These are phyloP conservation scores for Neonectria coccinea DNA, from an alignment of 2,329 filamentous ascomycete species.

Conservation along the genomic window DNA sequence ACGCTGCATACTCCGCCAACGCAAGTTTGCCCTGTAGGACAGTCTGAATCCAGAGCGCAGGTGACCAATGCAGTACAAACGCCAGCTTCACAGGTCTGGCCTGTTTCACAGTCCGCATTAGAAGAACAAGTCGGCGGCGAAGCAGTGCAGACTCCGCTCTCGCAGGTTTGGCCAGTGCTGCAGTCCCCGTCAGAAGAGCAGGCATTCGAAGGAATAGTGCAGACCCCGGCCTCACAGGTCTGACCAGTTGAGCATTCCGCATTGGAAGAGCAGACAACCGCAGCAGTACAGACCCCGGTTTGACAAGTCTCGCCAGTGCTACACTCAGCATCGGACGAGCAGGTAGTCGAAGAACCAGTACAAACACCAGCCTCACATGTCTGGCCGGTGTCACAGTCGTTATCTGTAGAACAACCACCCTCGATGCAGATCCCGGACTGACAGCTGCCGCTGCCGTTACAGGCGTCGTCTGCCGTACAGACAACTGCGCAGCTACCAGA, in stretches of 20 bases:
- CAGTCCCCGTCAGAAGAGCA: conserved; percentile 1
- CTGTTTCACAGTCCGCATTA: not conserved
- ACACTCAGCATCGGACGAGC: not conserved
- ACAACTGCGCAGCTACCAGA: conserved; percentile 9
- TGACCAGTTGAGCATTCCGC: not conserved
- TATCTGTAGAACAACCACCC: not conserved
- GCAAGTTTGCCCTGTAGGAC: conserved; percentile 4
- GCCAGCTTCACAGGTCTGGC: not conserved
- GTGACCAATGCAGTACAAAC: not conserved
- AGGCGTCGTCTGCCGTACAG: not conserved
- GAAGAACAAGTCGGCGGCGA: not conserved
- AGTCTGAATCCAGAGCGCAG: not conserved
- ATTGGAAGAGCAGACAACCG: conserved; percentile 1
- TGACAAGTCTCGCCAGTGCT: conserved; percentile 2
- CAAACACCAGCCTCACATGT: conserved; percentile 13
- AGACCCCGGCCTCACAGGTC: conserved; percentile 8
- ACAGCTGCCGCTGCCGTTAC: not conserved
- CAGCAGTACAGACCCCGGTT: conserved; percentile 1
- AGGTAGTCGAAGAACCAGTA: not conserved
- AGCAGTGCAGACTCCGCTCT: conserved; percentile 8
- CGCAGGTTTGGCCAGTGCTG: not conserved
- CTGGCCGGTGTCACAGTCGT: not conserved
- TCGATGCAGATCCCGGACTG: conserved; percentile 7
- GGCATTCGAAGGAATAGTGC: not conserved
- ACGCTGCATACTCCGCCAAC: not conserved